phyloP scores from a whole-genome alignment of 1,284 basidiomycete species.

The Pisolithus thermaeus region DNA sequence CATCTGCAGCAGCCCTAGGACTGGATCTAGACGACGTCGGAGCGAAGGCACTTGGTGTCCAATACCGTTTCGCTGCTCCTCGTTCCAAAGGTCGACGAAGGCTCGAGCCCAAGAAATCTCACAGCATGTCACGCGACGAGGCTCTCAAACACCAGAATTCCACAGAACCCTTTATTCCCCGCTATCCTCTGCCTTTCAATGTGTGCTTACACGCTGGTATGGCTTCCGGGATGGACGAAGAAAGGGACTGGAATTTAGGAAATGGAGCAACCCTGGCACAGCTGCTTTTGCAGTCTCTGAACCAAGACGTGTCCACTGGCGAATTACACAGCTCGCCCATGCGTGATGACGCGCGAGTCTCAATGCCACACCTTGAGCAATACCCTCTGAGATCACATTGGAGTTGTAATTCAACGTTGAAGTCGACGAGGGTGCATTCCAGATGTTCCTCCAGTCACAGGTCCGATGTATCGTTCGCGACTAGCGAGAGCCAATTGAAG shows the following conservation, averaged over 20 bases:
- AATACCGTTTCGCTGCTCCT: constrained; percentile 29
- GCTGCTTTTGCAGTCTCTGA: constrained; percentile 26
- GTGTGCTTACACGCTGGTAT: constrained; percentile 9
- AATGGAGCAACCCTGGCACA: constrained; percentile 26
- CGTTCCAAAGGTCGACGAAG: constrained; percentile 22
- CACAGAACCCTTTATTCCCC: constrained; percentile 20
- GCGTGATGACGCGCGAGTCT: neutral
- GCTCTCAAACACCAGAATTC: constrained; percentile 24
- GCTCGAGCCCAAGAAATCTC: constrained; percentile 15
- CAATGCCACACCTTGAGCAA: constrained; percentile 14
- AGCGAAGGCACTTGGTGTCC: constrained; percentile 19
- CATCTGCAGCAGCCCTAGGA: constrained; percentile 18
- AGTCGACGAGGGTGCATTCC: constrained; percentile 11
- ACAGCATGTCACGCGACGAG: constrained; percentile 13
- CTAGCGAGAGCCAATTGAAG: neutral
- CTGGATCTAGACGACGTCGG: constrained; percentile 26
- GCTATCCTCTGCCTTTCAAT: constrained; percentile 6
- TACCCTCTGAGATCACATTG: constrained; percentile 22
- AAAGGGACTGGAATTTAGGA: constrained; percentile 20
- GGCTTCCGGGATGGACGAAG: constrained; percentile 11
- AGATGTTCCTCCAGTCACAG: neutral
- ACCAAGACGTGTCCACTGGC: constrained; percentile 2
- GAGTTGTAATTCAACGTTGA: constrained; percentile 27
- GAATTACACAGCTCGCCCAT: constrained; percentile 5
- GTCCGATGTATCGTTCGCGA: neutral